Conservation (phyloP, 2,329 filamentous ascomycete species). For the Fusarium sp. region DNA sequence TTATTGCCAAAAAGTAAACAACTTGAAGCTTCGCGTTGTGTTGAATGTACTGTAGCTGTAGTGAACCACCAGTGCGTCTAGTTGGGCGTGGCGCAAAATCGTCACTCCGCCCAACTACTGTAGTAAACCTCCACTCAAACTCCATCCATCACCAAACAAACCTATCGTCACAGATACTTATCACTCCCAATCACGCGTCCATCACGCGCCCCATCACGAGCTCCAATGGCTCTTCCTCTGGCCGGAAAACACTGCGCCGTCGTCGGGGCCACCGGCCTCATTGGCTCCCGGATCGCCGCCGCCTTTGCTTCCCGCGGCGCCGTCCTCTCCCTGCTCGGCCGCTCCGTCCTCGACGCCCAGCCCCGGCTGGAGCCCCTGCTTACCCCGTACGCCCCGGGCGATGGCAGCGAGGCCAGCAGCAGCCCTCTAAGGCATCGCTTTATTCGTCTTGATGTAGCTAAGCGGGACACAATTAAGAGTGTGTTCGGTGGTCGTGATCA, state of each 20-base stretch:
- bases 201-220: slow-evolving; percentile 6
- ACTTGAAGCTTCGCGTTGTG: not conserved
- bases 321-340: slow-evolving; percentile 70
- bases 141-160: slow-evolving; percentile 3
- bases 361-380: slow-evolving; percentile 54
- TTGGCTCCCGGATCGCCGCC: slow-evolving; percentile 75
- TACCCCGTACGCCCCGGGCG: slow-evolving; percentile 36
- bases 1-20: not conserved
- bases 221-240: slow-evolving; percentile 51
- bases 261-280: slow-evolving; percentile 78
- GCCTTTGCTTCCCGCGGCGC: slow-evolving; percentile 74
- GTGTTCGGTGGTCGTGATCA: slow-evolving; percentile 43
- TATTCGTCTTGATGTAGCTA: slow-evolving; percentile 50
- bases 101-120: not conserved
- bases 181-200: not conserved
- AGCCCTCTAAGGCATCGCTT: slow-evolving; percentile 49
- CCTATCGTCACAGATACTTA: not conserved
- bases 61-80: not conserved
- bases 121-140: slow-evolving; percentile 6
- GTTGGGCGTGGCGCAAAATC: not conserved
- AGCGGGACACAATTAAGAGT: slow-evolving; percentile 46
- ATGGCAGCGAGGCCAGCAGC: slow-evolving; percentile 4
- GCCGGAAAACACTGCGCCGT: slow-evolving; percentile 68
- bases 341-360: slow-evolving; percentile 61
- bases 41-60: not conserved